These are phyloP conservation scores for Aureobasidium vineae DNA, from an alignment of 2,329 filamentous ascomycete species.

Conservation along the genomic window DNA sequence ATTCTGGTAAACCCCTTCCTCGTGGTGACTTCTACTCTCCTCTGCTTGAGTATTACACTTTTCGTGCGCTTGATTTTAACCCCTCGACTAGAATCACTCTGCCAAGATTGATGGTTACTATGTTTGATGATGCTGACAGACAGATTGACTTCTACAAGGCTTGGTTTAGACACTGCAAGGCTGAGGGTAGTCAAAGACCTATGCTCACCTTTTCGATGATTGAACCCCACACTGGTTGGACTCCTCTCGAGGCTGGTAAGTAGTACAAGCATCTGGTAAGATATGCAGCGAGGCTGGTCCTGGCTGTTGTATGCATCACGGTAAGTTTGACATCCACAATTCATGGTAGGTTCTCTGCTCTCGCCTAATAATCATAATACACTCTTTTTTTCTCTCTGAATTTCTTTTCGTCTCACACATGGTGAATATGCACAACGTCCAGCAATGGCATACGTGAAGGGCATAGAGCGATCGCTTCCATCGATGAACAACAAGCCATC, in stretches of 20 bases:
- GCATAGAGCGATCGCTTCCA: neutral
- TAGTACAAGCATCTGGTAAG: neutral
- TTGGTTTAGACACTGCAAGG: conserved; percentile 12
- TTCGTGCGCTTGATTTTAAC: neutral
- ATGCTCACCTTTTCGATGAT: neutral
- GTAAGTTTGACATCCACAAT: neutral
- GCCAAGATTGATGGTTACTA: neutral
- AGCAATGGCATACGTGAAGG: too few species aligned
- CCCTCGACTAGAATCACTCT: conserved; percentile 2
- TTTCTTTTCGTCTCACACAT: neutral
- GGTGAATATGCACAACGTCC: too few species aligned
- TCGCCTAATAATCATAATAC: neutral
- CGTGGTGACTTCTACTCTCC: conserved; percentile 1
- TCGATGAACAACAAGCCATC: neutral
- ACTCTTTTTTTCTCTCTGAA: neutral
- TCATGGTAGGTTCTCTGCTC: neutral
- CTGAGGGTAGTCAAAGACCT: neutral
- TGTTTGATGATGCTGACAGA: conserved; percentile 11
- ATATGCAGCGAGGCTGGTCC: neutral
- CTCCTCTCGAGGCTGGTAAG: neutral
- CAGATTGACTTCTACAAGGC: conserved; percentile 16
- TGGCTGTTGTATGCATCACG: neutral
- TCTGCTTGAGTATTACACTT: conserved; percentile 12
- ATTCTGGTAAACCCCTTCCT: conserved; percentile 7
- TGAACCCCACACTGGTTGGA: conserved; percentile 1